Evolutionary conservation across 2,329 filamentous ascomycete species (phyloP), one percentile per base, ranked within the genome.

Genomic region (Orbilia brochopaga): DNA sequence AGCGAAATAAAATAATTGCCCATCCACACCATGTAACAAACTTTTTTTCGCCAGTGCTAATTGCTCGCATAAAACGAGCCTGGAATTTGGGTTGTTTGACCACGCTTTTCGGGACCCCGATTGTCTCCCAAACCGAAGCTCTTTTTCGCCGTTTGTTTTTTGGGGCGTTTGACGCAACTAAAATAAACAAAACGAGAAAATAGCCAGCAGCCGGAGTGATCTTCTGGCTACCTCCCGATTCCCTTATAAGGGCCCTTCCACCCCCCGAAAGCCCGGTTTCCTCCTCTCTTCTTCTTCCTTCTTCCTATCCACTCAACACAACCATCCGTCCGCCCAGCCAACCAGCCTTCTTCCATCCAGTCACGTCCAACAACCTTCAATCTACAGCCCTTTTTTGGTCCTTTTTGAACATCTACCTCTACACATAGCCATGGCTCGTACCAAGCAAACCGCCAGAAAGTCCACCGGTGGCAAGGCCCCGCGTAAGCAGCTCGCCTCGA

Each of bases 401-500:
- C 8, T 32, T 32, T 32, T n/a, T n/a, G n/a, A 8, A 32, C 27
- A 4, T 46, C 51, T 37, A 58, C 48, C 56, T 19, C 51, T 19
- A 21, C 21, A 17, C 19, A 53, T 66, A 52, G 53, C 51, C 27
- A 81, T 81, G 80, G 80, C 79, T 42, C 75, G 80, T 75, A 81
- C 80, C 66, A 81, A 81, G 73, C 79, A 80, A 76, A 79, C 78
- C 78, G 81, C 79, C 87, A 86, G 87, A 82, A 89, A 96, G 86
- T 89, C 87, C 81, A 90, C 87, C 78, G 87, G 87, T 87, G 87
- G 87, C 85, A 89, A 90, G 85, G 87, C 87, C 78, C 87, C 87
- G 75, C 86, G 87, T 83, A 99, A 99, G 91, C 92, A 97, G 88
- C 92, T 97, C 80, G 93, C 93, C 79, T 96, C 92, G 86, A 97